A percentile compares a stretch with the other conserved stretches of the same genome.
Evolutionary conservation across 768 basidiomycete genomes (phyloP).

Genomic region (Holtermannia corniformis): DNA sequence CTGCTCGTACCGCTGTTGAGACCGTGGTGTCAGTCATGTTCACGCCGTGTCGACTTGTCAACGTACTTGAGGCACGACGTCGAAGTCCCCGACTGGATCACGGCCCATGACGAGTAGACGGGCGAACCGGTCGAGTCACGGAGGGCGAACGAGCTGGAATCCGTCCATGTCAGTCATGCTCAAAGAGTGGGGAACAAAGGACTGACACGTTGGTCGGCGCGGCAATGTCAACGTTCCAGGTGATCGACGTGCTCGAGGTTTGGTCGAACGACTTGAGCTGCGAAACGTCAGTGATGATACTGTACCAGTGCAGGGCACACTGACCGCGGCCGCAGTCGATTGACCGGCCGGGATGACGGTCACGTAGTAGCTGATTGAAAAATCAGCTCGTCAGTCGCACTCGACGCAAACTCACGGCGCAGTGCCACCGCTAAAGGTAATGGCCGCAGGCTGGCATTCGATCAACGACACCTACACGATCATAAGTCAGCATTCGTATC

Average conservation of each 20-base stretch:
- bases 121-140: constrained; percentile 28
- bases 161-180: not conserved
- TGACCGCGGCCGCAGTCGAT: constrained; percentile 17
- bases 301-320: not conserved
- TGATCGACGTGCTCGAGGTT: constrained; percentile 11
- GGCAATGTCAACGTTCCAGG: constrained; percentile 23
- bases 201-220: constrained; percentile 25
- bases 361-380: constrained; percentile 24
- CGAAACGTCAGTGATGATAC: not conserved
- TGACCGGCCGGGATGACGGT: constrained; percentile 24
- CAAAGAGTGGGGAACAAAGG: not conserved
- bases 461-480: constrained; percentile 20
- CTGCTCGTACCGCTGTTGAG: no score
- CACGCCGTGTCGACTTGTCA: no score
- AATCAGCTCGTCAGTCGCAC: no score
- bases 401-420: not conserved
- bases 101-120: constrained; percentile 23
- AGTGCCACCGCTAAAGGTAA: constrained; percentile 16
- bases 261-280: constrained; percentile 12
- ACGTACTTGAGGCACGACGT: constrained; percentile 26
- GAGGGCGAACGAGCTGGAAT: constrained; percentile 17
- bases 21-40: no score
- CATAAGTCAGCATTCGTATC: not conserved
- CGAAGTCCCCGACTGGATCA: constrained; percentile 29
- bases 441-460: constrained; percentile 22